phyloP scores from a whole-genome alignment of 805 yeast species.

The Zygosaccharomyces siamensis region DNA sequence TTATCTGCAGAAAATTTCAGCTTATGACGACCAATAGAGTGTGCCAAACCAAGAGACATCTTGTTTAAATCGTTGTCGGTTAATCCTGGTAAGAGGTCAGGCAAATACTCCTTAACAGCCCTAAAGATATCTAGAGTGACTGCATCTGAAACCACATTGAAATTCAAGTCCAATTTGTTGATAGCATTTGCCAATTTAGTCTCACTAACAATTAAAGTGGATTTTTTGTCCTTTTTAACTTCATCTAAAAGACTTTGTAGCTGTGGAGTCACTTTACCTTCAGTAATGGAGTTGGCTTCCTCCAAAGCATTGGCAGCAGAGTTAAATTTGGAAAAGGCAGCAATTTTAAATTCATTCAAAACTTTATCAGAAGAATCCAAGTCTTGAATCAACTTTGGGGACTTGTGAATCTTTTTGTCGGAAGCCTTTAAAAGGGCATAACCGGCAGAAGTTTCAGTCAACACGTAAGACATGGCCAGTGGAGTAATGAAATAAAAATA shows the following conservation, averaged over 20 bases:
- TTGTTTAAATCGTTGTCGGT: slow-evolving; percentile 78
- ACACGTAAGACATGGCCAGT: slow-evolving; percentile 67
- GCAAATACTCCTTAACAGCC: slow-evolving; percentile 90
- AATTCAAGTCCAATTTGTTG: slow-evolving; percentile 86
- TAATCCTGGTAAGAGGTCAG: slow-evolving; percentile 91
- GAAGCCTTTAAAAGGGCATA: slow-evolving; percentile 96
- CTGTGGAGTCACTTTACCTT: slow-evolving; percentile 87
- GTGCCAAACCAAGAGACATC: slow-evolving; percentile 98
- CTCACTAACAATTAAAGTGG: slow-evolving; percentile 87
- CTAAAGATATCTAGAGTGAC: slow-evolving; percentile 92
- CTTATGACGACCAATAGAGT: slow-evolving; percentile 97
- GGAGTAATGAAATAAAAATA: slow-evolving; percentile 2
- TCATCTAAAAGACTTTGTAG: slow-evolving; percentile 72
- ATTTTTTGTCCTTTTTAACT: slow-evolving; percentile 72
- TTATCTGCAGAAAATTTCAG: slow-evolving; percentile 96
- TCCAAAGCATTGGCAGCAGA: slow-evolving; percentile 95
- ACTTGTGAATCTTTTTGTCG: slow-evolving; percentile 94
- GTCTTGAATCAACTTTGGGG: slow-evolving; percentile 66
- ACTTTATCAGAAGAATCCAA: slow-evolving; percentile 80
- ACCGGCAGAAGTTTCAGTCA: slow-evolving; percentile 98
- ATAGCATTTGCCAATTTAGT: slow-evolving; percentile 94
- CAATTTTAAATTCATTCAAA: slow-evolving; percentile 83
- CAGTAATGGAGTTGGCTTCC: slow-evolving; percentile 87
- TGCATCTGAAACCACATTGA: slow-evolving; percentile 88
- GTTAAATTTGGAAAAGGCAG: slow-evolving; percentile 90